Evolutionary conservation across 2,329 filamentous ascomycete genomes (phyloP).

Genomic region (Nothophoma quercina): DNA sequence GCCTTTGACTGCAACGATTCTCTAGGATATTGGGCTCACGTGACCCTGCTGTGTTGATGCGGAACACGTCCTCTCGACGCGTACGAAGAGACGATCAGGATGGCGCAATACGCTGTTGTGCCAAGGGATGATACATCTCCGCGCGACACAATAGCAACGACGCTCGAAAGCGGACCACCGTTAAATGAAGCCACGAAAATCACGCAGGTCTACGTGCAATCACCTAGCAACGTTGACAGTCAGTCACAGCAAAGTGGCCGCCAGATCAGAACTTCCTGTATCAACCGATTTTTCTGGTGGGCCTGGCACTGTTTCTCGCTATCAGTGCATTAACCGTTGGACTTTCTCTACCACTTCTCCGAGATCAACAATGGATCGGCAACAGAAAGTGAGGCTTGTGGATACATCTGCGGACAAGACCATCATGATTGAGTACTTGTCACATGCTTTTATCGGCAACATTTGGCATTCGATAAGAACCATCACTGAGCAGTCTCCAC

Average conservation of each 20-base stretch:
- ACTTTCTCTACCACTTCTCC: slow-evolving; percentile 5
- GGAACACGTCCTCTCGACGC: neutral
- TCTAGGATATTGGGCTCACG: neutral
- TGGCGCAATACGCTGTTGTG: neutral
- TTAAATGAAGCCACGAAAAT: neutral
- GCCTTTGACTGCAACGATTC: too few relatives aligned
- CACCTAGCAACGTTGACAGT: neutral
- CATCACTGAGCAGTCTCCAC: slow-evolving; percentile 1
- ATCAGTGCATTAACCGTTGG: neutral
- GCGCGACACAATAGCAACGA: neutral
- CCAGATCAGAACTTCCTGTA: neutral
- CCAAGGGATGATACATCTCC: neutral
- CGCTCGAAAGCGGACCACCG: neutral
- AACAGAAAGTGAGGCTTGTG: neutral
- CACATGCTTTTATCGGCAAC: neutral
- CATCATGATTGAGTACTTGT: slow-evolving; percentile 5
- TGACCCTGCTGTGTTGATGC: too few relatives aligned
- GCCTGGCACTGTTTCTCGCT: neutral
- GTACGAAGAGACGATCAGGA: neutral
- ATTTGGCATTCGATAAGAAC: neutral
- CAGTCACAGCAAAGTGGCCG: too few relatives aligned
- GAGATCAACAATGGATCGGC: neutral
- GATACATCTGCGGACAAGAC: neutral
- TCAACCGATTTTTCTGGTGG: neutral
- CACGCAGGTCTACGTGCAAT: neutral